Evolutionary conservation across 768 basidiomycete species (phyloP).

Genomic region (Lentinula boryana): DNA sequence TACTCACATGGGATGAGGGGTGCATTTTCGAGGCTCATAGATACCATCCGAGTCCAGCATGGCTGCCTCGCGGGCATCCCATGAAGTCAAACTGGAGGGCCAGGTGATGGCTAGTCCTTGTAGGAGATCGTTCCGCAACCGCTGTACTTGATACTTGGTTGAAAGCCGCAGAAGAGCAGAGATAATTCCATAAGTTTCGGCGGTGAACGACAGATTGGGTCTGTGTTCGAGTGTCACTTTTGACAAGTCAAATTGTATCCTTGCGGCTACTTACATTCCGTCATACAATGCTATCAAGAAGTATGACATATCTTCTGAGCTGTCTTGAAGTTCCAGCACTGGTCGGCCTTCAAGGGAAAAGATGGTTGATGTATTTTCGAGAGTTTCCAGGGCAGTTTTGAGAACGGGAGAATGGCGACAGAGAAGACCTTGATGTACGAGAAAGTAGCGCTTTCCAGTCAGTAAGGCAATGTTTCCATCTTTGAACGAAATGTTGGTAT

Average conservation of each 20-base stretch:
- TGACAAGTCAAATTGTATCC: background rate
- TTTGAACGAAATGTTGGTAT: slow-evolving; percentile 53
- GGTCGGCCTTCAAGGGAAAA: slow-evolving; percentile 50
- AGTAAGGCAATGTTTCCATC: slow-evolving; percentile 69
- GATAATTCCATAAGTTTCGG: slow-evolving; percentile 43
- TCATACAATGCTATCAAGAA: slow-evolving; percentile 68
- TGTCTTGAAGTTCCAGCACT: slow-evolving; percentile 48
- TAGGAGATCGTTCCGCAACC: slow-evolving; percentile 52
- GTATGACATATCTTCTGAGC: slow-evolving; percentile 47
- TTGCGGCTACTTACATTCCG: slow-evolving; percentile 46
- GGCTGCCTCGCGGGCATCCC: slow-evolving; percentile 64
- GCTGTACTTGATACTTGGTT: slow-evolving; percentile 57
- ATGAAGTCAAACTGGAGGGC: slow-evolving; percentile 56
- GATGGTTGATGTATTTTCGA: slow-evolving; percentile 18
- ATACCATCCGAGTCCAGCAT: slow-evolving; percentile 42
- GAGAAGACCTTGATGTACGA: slow-evolving; percentile 64
- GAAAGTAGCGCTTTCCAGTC: slow-evolving; percentile 51
- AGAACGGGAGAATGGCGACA: slow-evolving; percentile 57
- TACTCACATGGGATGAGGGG: slow-evolving; percentile 68
- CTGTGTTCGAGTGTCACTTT: slow-evolving; percentile 19
- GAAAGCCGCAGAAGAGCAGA: slow-evolving; percentile 56
- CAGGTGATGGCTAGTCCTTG: slow-evolving; percentile 45
- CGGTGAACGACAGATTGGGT: slow-evolving; percentile 40
- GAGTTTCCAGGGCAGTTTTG: slow-evolving; percentile 28
- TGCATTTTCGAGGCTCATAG: slow-evolving; percentile 47